These are phyloP conservation scores for Cladosporium sp. DNA, from an alignment of 2,329 filamentous ascomycete genomes.

Conservation along the genomic window DNA sequence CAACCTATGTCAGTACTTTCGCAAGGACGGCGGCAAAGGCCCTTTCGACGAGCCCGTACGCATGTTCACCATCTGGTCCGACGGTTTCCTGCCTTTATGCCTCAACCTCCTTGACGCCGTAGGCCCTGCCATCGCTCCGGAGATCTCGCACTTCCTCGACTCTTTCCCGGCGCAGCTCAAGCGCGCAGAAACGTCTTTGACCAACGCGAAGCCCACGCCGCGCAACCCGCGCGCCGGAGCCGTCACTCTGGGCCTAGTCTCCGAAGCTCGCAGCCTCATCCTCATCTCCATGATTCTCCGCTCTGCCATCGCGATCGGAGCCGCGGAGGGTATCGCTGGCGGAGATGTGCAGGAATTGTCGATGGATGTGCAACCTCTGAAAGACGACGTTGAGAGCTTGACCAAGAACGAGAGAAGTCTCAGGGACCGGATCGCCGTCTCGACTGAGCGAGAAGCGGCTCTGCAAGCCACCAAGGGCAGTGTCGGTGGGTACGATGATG, in stretches of 20 bases:
- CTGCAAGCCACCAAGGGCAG: not conserved
- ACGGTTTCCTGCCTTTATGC: conserved; percentile 80
- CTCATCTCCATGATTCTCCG: conserved; percentile 71
- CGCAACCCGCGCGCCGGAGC: conserved; percentile 50
- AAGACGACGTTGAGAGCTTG: conserved; percentile 81
- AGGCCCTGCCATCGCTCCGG: conserved; percentile 74
- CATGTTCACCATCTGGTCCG: conserved; percentile 85
- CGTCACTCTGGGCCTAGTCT: conserved; percentile 68
- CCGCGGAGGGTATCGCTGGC: conserved; percentile 55
- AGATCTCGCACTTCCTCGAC: conserved; percentile 83
- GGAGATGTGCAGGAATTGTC: conserved; percentile 65
- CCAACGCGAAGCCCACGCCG: conserved; percentile 47
- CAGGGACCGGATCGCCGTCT: conserved; percentile 66
- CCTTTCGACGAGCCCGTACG: conserved; percentile 74
- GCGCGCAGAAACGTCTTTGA: conserved; percentile 68
- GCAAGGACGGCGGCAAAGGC: conserved; percentile 62
- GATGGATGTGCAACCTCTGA: conserved; percentile 68
- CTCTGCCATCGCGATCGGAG: conserved; percentile 59
- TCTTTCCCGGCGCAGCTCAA: conserved; percentile 77
- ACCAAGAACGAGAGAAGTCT: conserved; percentile 61
- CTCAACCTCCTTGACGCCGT: conserved; percentile 83
- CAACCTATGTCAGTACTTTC: conserved; percentile 73
- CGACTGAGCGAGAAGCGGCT: conserved; percentile 18
- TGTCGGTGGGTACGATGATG: not conserved
- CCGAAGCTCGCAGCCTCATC: conserved; percentile 74